These are phyloP conservation scores for Larix kaempferi DNA, from an alignment of 75 land plant species.

Conservation along the genomic window DNA sequence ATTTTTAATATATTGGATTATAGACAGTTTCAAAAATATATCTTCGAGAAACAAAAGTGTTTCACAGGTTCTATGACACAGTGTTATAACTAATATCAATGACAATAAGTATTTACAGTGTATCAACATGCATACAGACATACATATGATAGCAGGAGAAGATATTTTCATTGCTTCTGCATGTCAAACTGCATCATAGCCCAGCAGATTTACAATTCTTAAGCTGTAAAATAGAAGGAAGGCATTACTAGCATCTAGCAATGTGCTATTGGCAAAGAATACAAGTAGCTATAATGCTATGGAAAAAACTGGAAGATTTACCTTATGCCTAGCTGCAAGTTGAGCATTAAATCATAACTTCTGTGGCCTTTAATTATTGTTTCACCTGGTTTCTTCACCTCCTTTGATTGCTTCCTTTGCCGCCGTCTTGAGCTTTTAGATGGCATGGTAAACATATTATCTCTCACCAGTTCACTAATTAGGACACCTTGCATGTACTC, in stretches of 20 bases:
- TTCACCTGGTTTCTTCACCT: slow-evolving; percentile 82
- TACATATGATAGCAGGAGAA: background rate
- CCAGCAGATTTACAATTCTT: background rate
- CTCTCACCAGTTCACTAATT: slow-evolving; percentile 79
- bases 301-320: slow-evolving; percentile 14
- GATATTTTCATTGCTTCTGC: background rate
- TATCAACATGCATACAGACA: background rate
- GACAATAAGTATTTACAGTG: background rate
- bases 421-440: slow-evolving; percentile 54
- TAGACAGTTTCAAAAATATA: no score
- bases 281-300: background rate
- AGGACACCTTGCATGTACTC: slow-evolving; percentile 98
- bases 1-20: no score
- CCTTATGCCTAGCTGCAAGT: slow-evolving; percentile 98
- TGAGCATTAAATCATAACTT: slow-evolving; percentile 97
- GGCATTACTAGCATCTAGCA: background rate
- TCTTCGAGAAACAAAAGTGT: no score
- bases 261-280: background rate
- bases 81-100: background rate
- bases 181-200: background rate
- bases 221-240: background rate
- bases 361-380: slow-evolving; percentile 91
- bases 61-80: no score
- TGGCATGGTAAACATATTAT: slow-evolving; percentile 33
- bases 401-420: slow-evolving; percentile 50